Evolutionary conservation across 2,329 filamentous ascomycete genomes (phyloP).

Genomic region (Magnaporthiopsis incrustans): DNA sequence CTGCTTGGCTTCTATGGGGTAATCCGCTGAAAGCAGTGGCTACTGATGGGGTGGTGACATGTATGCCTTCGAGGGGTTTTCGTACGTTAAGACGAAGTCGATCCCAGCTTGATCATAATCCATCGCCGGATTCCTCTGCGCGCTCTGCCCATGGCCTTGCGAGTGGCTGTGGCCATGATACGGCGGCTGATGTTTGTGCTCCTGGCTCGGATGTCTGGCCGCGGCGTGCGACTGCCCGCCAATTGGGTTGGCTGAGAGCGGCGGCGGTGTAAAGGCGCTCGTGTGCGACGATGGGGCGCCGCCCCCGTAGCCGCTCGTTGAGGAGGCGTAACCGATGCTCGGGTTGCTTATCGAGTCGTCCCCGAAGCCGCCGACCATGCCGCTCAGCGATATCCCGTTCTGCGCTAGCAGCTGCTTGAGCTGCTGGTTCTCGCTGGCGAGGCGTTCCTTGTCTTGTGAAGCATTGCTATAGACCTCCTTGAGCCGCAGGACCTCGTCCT

Average conservation of each 20-base stretch:
- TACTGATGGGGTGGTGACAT: slow-evolving; percentile 54
- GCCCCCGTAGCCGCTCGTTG: slow-evolving; percentile 48
- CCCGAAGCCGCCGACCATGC: slow-evolving; percentile 16
- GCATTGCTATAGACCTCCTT: slow-evolving; percentile 76
- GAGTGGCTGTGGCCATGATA: slow-evolving; percentile 17
- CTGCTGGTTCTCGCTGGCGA: slow-evolving; percentile 71
- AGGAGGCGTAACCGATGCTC: slow-evolving; percentile 40
- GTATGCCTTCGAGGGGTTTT: slow-evolving; percentile 54
- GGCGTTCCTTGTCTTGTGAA: slow-evolving; percentile 65
- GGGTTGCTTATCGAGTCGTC: slow-evolving; percentile 29
- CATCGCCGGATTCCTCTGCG: slow-evolving; percentile 33
- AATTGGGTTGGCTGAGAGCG: slow-evolving; percentile 16
- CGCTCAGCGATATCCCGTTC: slow-evolving; percentile 36
- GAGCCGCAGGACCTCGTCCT: slow-evolving; percentile 81
- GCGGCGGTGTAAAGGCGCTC: slow-evolving; percentile 40
- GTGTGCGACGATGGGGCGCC: slow-evolving; percentile 31
- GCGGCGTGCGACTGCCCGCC: slow-evolving; percentile 9
- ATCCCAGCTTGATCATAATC: slow-evolving; percentile 80
- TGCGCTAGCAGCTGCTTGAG: slow-evolving; percentile 52
- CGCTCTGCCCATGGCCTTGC: slow-evolving; percentile 14
- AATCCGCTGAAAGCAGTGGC: not conserved
- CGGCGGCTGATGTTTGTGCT: slow-evolving; percentile 13
- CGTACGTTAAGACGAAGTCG: slow-evolving; percentile 89
- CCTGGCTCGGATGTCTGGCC: not conserved
- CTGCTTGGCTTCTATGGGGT: not conserved